These are phyloP conservation scores for Beauveria brongniartii DNA, from an alignment of 2,329 filamentous ascomycete species.

Conservation along the genomic window DNA sequence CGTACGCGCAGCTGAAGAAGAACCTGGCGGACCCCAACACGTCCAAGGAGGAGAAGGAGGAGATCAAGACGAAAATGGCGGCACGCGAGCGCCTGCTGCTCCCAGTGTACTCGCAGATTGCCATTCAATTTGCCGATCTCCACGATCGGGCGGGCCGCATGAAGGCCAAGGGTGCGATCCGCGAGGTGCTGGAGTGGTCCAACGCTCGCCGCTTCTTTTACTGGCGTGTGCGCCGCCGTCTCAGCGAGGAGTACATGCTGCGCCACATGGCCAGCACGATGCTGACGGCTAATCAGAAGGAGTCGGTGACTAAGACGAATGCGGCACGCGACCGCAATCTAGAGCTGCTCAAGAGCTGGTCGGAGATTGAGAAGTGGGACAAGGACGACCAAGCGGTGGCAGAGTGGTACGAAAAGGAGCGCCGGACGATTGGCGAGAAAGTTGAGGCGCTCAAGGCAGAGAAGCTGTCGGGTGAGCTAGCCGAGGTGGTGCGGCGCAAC, in stretches of 20 bases:
- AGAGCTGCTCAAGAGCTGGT: conserved; percentile 75
- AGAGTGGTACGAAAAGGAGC: conserved; percentile 93
- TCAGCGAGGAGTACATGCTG: conserved; percentile 96
- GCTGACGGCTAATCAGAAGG: conserved; percentile 20
- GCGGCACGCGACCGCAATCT: conserved; percentile 59
- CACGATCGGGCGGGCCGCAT: conserved; percentile 96
- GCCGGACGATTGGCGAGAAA: conserved; percentile 73
- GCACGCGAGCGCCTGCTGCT: conserved; percentile 81
- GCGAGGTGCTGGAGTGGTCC: conserved; percentile 73
- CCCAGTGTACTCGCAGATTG: conserved; percentile 90
- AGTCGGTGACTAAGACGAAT: conserved; percentile 33
- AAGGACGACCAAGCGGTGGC: conserved; percentile 76
- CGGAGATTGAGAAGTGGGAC: conserved; percentile 66
- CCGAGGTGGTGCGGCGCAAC: conserved; percentile 36
- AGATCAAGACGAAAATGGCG: conserved; percentile 76
- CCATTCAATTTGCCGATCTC: conserved; percentile 93
- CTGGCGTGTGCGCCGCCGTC: conserved; percentile 93
- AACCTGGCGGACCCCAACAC: conserved; percentile 56
- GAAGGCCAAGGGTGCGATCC: conserved; percentile 94
- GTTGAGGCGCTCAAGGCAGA: conserved; percentile 78
- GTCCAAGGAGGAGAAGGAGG: conserved; percentile 63
- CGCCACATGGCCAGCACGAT: conserved; percentile 64
- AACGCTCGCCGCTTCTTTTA: conserved; percentile 97
- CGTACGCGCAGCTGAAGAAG: conserved; percentile 77
- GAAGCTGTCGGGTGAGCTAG: conserved; percentile 42